Conservation (phyloP, 2,329 filamentous ascomycete species). For the Plectosphaerella plurivora region DNA sequence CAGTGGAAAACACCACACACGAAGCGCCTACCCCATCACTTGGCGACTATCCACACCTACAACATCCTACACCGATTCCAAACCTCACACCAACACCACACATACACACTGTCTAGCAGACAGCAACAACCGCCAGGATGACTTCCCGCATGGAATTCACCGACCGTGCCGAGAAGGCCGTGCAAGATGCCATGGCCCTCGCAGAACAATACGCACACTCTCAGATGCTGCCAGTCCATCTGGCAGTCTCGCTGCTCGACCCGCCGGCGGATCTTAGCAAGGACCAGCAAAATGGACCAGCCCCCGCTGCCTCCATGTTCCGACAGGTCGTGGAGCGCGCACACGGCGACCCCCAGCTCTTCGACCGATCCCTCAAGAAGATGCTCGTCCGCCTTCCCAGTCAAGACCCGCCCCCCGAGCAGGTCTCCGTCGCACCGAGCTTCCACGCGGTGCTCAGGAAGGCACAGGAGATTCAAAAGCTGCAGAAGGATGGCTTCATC, state of each 20-base stretch:
- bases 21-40: conserved; percentile 6
- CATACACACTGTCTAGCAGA: conserved; percentile 12
- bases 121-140: conserved; percentile 44
- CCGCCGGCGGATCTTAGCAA: conserved; percentile 72
- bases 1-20: conserved; percentile 5
- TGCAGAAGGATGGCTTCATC: conserved; percentile 95
- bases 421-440: conserved; percentile 74
- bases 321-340: conserved; percentile 91
- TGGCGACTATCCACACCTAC: background rate
- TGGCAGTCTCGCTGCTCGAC: conserved; percentile 78
- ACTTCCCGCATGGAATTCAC: conserved; percentile 85
- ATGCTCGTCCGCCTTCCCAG: conserved; percentile 83
- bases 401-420: conserved; percentile 91
- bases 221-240: conserved; percentile 84
- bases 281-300: conserved; percentile 74
- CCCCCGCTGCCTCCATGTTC: conserved; percentile 70
- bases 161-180: conserved; percentile 83
- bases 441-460: conserved; percentile 80
- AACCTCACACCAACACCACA: conserved; percentile 8
- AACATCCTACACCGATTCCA: conserved; percentile 4
- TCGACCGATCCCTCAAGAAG: conserved; percentile 90
- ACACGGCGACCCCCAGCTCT: conserved; percentile 83
- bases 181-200: conserved; percentile 82
- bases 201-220: conserved; percentile 88
- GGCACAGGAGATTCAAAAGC: conserved; percentile 86